Evolutionary conservation across 2,329 filamentous ascomycete genomes (phyloP).

Genomic region (Alternaria conjuncta): DNA sequence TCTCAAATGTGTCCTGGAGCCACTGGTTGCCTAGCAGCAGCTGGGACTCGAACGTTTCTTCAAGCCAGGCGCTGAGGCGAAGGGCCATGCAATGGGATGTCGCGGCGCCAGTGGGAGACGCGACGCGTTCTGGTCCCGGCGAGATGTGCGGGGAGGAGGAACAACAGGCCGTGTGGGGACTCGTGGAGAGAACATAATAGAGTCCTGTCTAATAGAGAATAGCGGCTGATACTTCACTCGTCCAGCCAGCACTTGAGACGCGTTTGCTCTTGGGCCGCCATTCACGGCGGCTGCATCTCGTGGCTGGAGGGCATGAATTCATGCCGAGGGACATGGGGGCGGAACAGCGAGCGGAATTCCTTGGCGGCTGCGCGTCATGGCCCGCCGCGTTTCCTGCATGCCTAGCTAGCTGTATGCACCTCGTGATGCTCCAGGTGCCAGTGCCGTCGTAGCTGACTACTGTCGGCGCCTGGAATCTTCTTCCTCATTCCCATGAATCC

Average conservation of each 20-base stretch:
- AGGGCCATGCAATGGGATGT: conserved; percentile 18
- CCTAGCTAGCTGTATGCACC: conserved; percentile 1
- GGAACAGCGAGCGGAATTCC: background rate
- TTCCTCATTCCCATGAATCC: background rate
- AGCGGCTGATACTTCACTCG: background rate
- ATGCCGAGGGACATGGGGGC: background rate
- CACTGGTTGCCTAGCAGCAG: conserved; percentile 31
- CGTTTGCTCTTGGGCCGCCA: background rate
- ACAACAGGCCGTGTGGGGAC: background rate
- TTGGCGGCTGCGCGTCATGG: conserved; percentile 21
- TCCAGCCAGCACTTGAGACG: background rate
- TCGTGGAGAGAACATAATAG: background rate
- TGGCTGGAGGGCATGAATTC: background rate
- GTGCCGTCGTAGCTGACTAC: conserved; percentile 5
- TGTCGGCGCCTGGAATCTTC: background rate
- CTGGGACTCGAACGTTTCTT: conserved; percentile 25
- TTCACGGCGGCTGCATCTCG: conserved; percentile 4
- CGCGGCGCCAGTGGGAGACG: conserved; percentile 11
- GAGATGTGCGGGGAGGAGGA: background rate
- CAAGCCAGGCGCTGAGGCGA: conserved; percentile 30
- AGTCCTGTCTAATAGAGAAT: background rate
- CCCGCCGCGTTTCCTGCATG: conserved; percentile 1
- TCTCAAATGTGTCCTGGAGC: conserved; percentile 22
- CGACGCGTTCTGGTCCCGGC: conserved; percentile 16
- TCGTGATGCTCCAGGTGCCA: conserved; percentile 4